phyloP scores from a whole-genome alignment of 208 protist genomes.

The Vickermania spadyakhi region DNA sequence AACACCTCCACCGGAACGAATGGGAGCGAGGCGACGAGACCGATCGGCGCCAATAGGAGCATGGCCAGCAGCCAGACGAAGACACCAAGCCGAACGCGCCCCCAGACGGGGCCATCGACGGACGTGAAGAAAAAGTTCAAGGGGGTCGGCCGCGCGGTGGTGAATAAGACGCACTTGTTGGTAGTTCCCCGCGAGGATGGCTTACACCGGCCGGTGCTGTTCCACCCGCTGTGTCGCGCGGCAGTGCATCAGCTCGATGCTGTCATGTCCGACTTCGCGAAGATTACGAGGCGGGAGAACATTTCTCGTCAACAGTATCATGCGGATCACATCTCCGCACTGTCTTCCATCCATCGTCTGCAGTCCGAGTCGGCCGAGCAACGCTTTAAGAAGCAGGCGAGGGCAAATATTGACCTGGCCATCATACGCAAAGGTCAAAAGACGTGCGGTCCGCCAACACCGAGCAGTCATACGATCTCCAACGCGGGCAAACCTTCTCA shows the following conservation, averaged over 20 bases:
- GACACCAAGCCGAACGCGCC: not conserved
- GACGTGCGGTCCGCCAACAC: too few relatives aligned
- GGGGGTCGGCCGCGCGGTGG: not conserved
- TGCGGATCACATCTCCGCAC: conserved; percentile 15
- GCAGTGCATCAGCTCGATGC: conserved; percentile 17
- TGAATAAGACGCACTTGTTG: conserved; percentile 13
- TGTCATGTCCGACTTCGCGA: conserved; percentile 17
- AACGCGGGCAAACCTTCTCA: too few relatives aligned
- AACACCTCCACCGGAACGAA: not conserved
- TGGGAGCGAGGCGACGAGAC: not conserved
- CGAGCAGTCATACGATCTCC: too few relatives aligned
- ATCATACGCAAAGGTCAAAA: not conserved
- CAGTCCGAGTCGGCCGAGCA: conserved; percentile 4
- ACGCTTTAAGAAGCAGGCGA: conserved; percentile 8
- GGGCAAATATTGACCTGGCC: not conserved
- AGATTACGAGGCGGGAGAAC: conserved; percentile 19
- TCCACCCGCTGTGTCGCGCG: conserved; percentile 16
- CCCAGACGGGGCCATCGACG: not conserved
- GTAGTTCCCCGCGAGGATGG: conserved; percentile 24
- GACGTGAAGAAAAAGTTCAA: not conserved
- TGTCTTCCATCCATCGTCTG: conserved; percentile 5
- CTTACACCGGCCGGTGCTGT: conserved; percentile 22
- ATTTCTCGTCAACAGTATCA: conserved; percentile 26
- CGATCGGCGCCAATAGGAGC: not conserved
- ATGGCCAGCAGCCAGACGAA: not conserved